Conservation (phyloP, 345 rosid genomes). For the Citrus inodora region DNA sequence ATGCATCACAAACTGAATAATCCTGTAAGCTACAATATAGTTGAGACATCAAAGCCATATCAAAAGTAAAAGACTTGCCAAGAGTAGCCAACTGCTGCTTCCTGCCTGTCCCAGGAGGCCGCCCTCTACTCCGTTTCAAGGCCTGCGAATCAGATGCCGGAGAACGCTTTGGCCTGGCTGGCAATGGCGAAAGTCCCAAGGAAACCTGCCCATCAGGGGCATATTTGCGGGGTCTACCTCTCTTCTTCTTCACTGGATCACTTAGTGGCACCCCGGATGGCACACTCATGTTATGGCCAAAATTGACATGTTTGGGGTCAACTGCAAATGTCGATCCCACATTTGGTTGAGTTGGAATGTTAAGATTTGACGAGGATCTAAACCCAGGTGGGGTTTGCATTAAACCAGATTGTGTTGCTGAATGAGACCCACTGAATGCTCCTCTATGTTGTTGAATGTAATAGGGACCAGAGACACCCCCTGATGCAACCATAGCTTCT, state of each 20-base stretch:
- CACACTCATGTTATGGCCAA: slow-evolving; percentile 52
- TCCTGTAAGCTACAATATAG: slow-evolving; percentile 2
- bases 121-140: slow-evolving; percentile 64
- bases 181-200: slow-evolving; percentile 72
- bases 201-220: slow-evolving; percentile 85
- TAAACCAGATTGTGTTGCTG: slow-evolving; percentile 48
- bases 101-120: slow-evolving; percentile 98
- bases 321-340: slow-evolving; percentile 47
- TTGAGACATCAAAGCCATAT: neutral
- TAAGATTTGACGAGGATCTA: slow-evolving; percentile 53
- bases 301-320: slow-evolving; percentile 53
- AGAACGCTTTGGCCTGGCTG: slow-evolving; percentile 51
- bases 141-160: slow-evolving; percentile 51
- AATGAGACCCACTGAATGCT: slow-evolving; percentile 47
- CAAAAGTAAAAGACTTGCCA: slow-evolving; percentile 47
- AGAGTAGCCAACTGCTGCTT: slow-evolving; percentile 87
- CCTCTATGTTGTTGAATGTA: slow-evolving; percentile 82
- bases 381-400: slow-evolving; percentile 55
- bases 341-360: slow-evolving; percentile 44
- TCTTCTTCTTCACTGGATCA: slow-evolving; percentile 83
- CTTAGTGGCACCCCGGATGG: slow-evolving; percentile 38
- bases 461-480: slow-evolving; percentile 63
- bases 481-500: slow-evolving; percentile 87
- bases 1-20: neutral
- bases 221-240: slow-evolving; percentile 97